phyloP scores from a whole-genome alignment of 2,329 filamentous ascomycete genomes.

The Fusarium sp. region DNA sequence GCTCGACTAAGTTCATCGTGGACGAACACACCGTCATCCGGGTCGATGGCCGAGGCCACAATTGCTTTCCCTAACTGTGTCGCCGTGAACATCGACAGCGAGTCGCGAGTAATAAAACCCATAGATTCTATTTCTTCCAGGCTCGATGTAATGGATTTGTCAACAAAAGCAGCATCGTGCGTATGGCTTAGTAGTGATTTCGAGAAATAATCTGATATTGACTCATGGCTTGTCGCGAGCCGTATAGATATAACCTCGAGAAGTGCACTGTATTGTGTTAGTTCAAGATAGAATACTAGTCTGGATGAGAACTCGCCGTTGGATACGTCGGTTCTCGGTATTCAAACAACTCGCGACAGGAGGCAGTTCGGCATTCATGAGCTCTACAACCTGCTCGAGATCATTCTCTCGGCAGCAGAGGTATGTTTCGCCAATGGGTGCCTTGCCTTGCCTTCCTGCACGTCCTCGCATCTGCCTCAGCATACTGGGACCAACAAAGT shows the following conservation, averaged over 20 bases:
- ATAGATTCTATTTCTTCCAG: constrained; percentile 67
- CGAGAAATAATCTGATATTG: constrained; percentile 74
- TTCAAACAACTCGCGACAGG: constrained; percentile 75
- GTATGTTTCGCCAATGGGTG: constrained; percentile 81
- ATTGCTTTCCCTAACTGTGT: constrained; percentile 77
- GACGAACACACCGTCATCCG: constrained; percentile 79
- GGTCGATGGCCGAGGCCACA: constrained; percentile 77
- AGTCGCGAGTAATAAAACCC: constrained; percentile 65
- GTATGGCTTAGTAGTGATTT: constrained; percentile 75
- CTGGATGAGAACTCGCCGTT: constrained; percentile 59
- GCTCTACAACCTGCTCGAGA: constrained; percentile 74
- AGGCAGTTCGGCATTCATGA: constrained; percentile 79
- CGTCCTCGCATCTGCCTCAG: constrained; percentile 83
- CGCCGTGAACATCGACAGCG: constrained; percentile 64
- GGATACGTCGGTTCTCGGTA: constrained; percentile 74
- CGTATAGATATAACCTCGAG: constrained; percentile 77
- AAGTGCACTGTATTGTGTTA: constrained; percentile 64
- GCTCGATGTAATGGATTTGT: constrained; percentile 66
- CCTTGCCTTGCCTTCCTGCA: constrained; percentile 82
- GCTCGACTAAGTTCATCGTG: constrained; percentile 75
- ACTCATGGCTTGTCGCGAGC: constrained; percentile 72
- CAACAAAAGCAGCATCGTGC: constrained; percentile 60
- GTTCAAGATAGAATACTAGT: background rate
- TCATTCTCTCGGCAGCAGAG: constrained; percentile 77
- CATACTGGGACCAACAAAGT: constrained; percentile 82